Conservation (phyloP, 2,329 filamentous ascomycete genomes). For the Parascedosporium putredinis region DNA sequence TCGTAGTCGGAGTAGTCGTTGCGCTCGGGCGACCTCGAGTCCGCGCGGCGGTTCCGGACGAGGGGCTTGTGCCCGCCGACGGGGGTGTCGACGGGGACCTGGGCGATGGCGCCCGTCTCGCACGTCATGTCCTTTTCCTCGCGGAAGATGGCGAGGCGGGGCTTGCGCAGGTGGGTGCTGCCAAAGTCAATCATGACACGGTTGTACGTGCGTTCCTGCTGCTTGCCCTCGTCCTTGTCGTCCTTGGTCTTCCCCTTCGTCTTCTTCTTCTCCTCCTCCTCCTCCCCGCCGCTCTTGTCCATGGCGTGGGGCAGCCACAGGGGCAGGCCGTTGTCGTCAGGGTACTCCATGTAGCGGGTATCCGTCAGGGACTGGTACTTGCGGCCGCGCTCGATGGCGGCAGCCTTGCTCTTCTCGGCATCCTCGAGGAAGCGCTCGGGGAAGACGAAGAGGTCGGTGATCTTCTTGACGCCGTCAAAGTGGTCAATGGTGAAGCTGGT, state of each 20-base stretch:
- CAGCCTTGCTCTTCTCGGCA: conserved; percentile 20
- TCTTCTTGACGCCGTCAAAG: conserved; percentile 33
- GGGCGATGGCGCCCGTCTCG: not conserved
- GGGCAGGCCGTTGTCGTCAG: too few relatives aligned
- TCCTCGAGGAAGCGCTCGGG: conserved; percentile 33
- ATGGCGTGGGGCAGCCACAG: too few relatives aligned
- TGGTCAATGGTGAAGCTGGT: conserved; percentile 24
- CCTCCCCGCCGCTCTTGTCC: too few relatives aligned
- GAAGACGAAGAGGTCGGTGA: conserved; percentile 31
- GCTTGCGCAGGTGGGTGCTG: not conserved
- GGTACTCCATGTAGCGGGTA: conserved; percentile 37
- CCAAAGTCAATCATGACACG: conserved; percentile 19
- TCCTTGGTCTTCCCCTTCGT: too few relatives aligned
- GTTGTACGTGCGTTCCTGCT: conserved; percentile 18
- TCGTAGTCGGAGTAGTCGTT: not conserved
- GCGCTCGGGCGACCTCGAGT: not conserved
- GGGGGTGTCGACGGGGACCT: not conserved
- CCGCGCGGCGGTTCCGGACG: not conserved
- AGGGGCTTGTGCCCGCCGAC: not conserved
- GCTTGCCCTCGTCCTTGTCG: too few relatives aligned
- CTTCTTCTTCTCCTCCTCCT: too few relatives aligned
- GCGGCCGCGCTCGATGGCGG: conserved; percentile 29
- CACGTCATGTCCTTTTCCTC: not conserved
- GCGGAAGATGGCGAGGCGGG: not conserved
- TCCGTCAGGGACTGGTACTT: conserved; percentile 34